Evolutionary conservation across 2,329 filamentous ascomycete genomes (phyloP).

Genomic region (Cryphonectria naterciae): DNA sequence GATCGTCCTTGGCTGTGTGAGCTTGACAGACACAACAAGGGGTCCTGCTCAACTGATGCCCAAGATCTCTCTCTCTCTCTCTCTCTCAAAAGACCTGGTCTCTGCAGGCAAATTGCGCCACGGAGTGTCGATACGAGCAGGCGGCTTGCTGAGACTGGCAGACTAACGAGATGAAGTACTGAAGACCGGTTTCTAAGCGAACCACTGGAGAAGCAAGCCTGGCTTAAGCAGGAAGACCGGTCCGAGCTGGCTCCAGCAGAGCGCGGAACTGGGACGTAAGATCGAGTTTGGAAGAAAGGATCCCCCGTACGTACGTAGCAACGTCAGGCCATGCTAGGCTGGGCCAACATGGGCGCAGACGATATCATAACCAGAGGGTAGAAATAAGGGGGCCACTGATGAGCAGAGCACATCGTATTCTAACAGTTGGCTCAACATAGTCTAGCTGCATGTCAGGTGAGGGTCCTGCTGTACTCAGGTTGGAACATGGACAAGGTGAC

Average conservation of each 20-base stretch:
- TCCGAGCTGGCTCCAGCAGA: conserved; percentile 9
- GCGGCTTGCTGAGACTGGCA: background rate
- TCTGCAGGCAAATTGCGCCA: background rate
- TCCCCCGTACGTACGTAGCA: conserved; percentile 5
- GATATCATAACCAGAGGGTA: too few species aligned
- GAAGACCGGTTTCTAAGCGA: background rate
- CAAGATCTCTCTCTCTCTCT: background rate
- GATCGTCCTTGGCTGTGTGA: background rate
- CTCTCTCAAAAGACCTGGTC: background rate
- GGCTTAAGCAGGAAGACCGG: conserved; percentile 4
- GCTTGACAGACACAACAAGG: background rate
- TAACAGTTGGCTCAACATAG: background rate
- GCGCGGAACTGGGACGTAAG: background rate
- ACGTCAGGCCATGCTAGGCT: background rate
- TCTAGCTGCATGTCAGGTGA: conserved; percentile 6
- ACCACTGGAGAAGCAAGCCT: background rate
- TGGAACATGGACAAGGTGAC: conserved; percentile 7
- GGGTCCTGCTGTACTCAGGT: background rate
- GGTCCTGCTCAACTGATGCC: background rate
- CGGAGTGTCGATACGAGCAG: background rate
- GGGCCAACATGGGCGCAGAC: background rate
- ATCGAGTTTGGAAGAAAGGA: background rate
- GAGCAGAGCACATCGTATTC: background rate
- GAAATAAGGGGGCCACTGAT: background rate
- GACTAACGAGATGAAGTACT: conserved; percentile 9